phyloP scores from a whole-genome alignment of 371 early-diverging fungal species.

The Chytridium lagenaria region DNA sequence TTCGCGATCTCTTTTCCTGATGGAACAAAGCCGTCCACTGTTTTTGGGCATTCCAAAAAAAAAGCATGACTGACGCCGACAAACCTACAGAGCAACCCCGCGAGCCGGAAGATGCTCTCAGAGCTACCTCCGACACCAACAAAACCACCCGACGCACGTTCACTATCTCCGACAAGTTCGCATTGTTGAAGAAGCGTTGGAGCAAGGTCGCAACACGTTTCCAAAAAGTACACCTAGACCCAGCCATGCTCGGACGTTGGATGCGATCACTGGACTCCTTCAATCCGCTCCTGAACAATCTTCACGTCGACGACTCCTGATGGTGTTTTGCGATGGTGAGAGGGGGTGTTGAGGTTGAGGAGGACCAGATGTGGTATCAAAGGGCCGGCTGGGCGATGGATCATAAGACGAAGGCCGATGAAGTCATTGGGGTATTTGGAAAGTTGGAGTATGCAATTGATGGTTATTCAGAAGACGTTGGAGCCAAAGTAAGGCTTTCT shows the following conservation, averaged over 20 bases:
- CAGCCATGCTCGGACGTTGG: not conserved
- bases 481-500: slow-evolving; percentile 9
- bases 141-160: not conserved
- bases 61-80: too few species aligned
- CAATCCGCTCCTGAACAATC: not conserved
- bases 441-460: slow-evolving; percentile 19
- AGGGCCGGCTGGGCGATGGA: slow-evolving; percentile 28
- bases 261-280: not conserved
- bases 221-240: not conserved
- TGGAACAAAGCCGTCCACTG: too few species aligned
- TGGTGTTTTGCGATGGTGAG: not conserved
- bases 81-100: too few species aligned
- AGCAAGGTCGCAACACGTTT: not conserved
- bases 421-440: slow-evolving; percentile 37
- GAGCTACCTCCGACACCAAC: too few species aligned
- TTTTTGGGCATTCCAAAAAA: too few species aligned
- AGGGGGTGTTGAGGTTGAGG: not conserved
- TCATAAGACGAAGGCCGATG: slow-evolving; percentile 38
- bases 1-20: too few species aligned
- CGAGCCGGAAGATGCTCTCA: too few species aligned
- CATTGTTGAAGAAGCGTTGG: not conserved
- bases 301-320: not conserved
- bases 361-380: slow-evolving; percentile 15
- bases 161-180: not conserved
- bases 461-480: slow-evolving; percentile 26